Conservation (phyloP, 2,329 filamentous ascomycete species). For the Dothidotthia symphoricarpi region DNA sequence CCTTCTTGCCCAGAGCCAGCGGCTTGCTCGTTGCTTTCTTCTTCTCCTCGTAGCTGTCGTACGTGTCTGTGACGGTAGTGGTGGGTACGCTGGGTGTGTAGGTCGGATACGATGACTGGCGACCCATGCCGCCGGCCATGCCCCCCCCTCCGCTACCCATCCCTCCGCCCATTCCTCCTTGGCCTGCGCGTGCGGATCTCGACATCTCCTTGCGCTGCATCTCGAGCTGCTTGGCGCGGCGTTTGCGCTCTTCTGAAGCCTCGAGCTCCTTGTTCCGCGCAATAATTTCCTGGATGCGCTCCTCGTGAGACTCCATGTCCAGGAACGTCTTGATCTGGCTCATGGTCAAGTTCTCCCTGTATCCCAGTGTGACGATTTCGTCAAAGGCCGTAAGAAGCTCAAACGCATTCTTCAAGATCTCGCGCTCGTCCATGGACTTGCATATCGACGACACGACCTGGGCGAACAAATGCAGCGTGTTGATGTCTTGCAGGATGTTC, state of each 20-base stretch:
- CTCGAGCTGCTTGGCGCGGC: slow-evolving; percentile 97
- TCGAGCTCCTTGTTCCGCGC: slow-evolving; percentile 94
- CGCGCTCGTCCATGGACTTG: slow-evolving; percentile 91
- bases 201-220: slow-evolving; percentile 97
- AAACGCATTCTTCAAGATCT: slow-evolving; percentile 92
- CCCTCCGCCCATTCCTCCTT: slow-evolving; percentile 40
- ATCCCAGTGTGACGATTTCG: slow-evolving; percentile 92
- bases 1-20: slow-evolving; percentile 82
- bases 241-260: slow-evolving; percentile 95
- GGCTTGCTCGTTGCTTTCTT: slow-evolving; percentile 84
- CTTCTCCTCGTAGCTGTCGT: slow-evolving; percentile 96
- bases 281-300: slow-evolving; percentile 81
- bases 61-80: slow-evolving; percentile 69
- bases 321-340: slow-evolving; percentile 98
- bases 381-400: slow-evolving; percentile 96
- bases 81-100: slow-evolving; percentile 80
- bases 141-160: slow-evolving; percentile 33
- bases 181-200: slow-evolving; percentile 61
- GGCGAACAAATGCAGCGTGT: slow-evolving; percentile 94
- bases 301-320: slow-evolving; percentile 99
- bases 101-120: slow-evolving; percentile 80
- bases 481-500: slow-evolving; percentile 98
- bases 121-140: slow-evolving; percentile 52
- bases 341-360: slow-evolving; percentile 92
- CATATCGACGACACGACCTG: slow-evolving; percentile 97